Evolutionary conservation across 352 stramenopile genomes (phyloP).

Genomic region (Phytophthora podocarpi): DNA sequence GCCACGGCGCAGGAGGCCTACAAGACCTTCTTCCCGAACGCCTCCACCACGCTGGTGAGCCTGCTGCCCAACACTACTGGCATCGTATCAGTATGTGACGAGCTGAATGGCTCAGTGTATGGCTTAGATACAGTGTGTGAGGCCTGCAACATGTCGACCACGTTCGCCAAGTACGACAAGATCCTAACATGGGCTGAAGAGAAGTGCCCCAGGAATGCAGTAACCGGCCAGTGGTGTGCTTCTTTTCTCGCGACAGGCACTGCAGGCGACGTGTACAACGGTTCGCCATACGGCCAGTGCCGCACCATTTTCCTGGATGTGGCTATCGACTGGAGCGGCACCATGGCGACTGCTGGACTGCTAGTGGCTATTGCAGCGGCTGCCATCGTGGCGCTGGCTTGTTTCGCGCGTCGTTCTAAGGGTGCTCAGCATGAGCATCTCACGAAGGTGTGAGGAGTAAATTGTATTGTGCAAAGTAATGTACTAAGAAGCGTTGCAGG

Average conservation of each 20-base stretch:
- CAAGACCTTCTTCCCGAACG: constrained; percentile 64
- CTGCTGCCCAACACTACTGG: constrained; percentile 68
- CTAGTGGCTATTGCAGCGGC: constrained; percentile 56
- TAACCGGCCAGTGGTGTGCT: constrained; percentile 64
- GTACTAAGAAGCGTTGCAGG: constrained; percentile 9
- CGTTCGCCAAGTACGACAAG: constrained; percentile 68
- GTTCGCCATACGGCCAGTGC: constrained; percentile 79
- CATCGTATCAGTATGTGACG: constrained; percentile 59
- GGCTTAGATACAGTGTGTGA: constrained; percentile 54
- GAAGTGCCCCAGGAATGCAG: constrained; percentile 58
- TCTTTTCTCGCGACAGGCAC: constrained; percentile 54
- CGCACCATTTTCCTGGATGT: constrained; percentile 69
- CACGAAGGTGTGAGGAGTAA: constrained; percentile 23
- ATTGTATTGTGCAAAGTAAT: constrained; percentile 10
- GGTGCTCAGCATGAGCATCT: constrained; percentile 14
- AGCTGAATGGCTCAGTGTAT: constrained; percentile 34
- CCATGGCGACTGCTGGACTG: constrained; percentile 54
- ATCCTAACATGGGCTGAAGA: constrained; percentile 70
- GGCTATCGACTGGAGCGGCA: constrained; percentile 66
- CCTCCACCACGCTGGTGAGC: constrained; percentile 35
- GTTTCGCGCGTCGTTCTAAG: constrained; percentile 59
- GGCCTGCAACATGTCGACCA: constrained; percentile 58
- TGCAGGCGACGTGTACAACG: constrained; percentile 52
- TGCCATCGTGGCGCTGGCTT: constrained; percentile 64
- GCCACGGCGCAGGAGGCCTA: constrained; percentile 63